Evolutionary conservation across 73 alveolate species (phyloP).

Genomic region (Stentor coeruleus): DNA sequence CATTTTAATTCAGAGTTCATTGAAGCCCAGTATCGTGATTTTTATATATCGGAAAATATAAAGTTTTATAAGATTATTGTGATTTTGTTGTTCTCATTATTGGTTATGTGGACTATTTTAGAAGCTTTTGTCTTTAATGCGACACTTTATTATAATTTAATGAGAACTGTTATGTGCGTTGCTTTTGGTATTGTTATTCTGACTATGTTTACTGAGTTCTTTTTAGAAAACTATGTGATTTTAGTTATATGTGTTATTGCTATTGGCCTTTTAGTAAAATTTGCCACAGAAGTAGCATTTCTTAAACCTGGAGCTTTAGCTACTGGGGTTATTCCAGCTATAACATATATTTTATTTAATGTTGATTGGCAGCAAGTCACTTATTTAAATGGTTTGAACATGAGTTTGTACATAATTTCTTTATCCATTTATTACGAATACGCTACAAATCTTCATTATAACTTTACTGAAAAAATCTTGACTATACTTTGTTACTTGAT

Average conservation of each 20-base stretch:
- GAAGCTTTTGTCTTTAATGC: background rate
- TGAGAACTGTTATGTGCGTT: constrained; percentile 12
- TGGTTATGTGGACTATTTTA: background rate
- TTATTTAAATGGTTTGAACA: background rate
- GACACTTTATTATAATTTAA: constrained; percentile 3
- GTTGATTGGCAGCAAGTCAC: background rate
- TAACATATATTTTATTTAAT: no score
- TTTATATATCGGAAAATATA: background rate
- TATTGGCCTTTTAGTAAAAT: background rate
- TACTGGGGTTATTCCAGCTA: background rate
- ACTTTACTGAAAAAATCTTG: background rate
- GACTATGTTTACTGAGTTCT: background rate
- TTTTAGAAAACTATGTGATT: background rate
- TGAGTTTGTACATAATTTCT: background rate
- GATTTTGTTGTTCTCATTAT: background rate
- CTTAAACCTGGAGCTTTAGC: constrained; percentile 10
- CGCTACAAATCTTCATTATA: background rate
- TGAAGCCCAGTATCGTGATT: background rate
- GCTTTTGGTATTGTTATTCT: background rate
- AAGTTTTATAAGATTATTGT: background rate
- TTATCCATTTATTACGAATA: no score
- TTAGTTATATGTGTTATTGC: background rate
- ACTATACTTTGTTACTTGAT: background rate
- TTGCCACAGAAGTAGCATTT: background rate
- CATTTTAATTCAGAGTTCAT: background rate